phyloP scores from a whole-genome alignment of 164 flowering plant species.

The Amborella trichopoda region DNA sequence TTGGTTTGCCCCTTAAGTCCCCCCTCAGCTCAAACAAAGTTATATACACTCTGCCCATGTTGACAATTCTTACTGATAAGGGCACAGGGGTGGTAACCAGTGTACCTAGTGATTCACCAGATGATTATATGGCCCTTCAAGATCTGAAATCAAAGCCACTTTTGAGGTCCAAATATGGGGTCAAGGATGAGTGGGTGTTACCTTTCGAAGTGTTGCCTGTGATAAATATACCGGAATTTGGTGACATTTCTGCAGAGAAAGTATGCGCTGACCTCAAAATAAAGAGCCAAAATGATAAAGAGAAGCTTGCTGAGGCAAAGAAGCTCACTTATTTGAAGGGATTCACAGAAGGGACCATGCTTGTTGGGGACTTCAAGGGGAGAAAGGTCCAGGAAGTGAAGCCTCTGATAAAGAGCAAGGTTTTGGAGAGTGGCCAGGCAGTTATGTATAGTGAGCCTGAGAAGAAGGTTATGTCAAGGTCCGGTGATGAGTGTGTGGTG shows the following conservation, averaged over 20 bases:
- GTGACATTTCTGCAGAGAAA: slow-evolving; percentile 59
- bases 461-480: slow-evolving; percentile 73
- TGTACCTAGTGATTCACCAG: slow-evolving; percentile 93
- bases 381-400: slow-evolving; percentile 74
- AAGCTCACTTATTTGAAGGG: slow-evolving; percentile 64
- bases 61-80: slow-evolving; percentile 60
- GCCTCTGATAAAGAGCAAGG: slow-evolving; percentile 48
- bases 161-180: slow-evolving; percentile 51
- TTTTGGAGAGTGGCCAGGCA: slow-evolving; percentile 52
- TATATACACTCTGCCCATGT: slow-evolving; percentile 72
- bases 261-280: slow-evolving; percentile 63
- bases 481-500: slow-evolving; percentile 93
- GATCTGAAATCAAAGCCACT: slow-evolving; percentile 65
- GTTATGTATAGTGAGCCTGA: slow-evolving; percentile 86
- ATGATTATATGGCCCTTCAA: slow-evolving; percentile 71
- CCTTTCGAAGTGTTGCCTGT: slow-evolving; percentile 62
- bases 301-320: slow-evolving; percentile 74
- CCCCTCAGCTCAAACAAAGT: slow-evolving; percentile 41
- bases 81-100: slow-evolving; percentile 90
- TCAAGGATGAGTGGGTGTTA: slow-evolving; percentile 72
- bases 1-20: slow-evolving; percentile 65
- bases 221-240: slow-evolving; percentile 57
- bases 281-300: slow-evolving; percentile 72
- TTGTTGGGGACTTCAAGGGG: slow-evolving; percentile 62
- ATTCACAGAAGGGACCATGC: slow-evolving; percentile 71